Evolutionary conservation across 148 eudicot species (phyloP).

Genomic region (Camellia sinensis): DNA sequence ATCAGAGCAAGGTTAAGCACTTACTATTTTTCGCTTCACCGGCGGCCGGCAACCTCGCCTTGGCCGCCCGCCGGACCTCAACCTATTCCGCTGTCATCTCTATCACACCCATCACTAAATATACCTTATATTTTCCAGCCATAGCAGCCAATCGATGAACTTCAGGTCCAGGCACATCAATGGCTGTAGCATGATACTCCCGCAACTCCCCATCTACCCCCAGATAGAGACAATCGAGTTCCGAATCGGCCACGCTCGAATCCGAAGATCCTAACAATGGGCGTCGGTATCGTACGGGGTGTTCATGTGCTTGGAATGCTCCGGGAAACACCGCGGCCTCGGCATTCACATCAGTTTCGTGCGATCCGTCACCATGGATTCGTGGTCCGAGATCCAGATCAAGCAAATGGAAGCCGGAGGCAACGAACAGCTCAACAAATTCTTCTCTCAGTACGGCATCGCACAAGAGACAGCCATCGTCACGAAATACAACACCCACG

Average conservation of each 20-base stretch:
- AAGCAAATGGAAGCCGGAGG: constrained; percentile 81
- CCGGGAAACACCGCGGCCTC: constrained; percentile 78
- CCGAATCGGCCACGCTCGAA: constrained; percentile 9
- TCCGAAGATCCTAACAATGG: constrained; percentile 36
- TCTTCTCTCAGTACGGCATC: constrained; percentile 52
- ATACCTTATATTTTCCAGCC: too few relatives aligned
- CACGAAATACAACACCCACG: constrained; percentile 63
- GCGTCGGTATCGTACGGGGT: constrained; percentile 71
- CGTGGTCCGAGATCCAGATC: constrained; percentile 93
- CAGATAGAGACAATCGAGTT: too few relatives aligned
- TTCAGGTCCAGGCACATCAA: too few relatives aligned
- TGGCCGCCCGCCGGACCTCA: too few relatives aligned
- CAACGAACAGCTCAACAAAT: constrained; percentile 54
- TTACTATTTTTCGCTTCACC: too few relatives aligned
- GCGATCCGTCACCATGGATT: constrained; percentile 88
- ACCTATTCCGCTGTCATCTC: too few relatives aligned
- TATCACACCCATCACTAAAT: too few relatives aligned
- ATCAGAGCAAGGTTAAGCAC: too few relatives aligned
- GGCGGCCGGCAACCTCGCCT: too few relatives aligned
- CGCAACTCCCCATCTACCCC: too few relatives aligned
- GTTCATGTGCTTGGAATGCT: constrained; percentile 73
- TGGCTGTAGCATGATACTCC: too few relatives aligned
- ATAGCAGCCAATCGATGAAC: too few relatives aligned
- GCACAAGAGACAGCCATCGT: constrained; percentile 70
- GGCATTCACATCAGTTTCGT: constrained; percentile 74